phyloP scores from a whole-genome alignment of 495 filamentous ascomycete genomes.

The Hypoxylon crocopeplum region DNA sequence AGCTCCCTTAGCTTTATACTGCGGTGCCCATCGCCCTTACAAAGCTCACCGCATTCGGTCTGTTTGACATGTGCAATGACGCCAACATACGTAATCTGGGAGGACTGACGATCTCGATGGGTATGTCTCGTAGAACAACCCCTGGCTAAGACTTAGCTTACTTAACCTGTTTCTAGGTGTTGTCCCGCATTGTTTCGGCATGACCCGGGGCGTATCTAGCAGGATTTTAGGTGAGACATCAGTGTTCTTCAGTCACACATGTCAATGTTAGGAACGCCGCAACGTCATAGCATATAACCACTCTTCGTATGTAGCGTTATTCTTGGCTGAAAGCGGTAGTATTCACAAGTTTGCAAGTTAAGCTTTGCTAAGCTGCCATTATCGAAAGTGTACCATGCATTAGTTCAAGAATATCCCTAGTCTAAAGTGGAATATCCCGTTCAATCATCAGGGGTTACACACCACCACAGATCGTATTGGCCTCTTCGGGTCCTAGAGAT shows the following conservation, averaged over 20 bases:
- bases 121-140: neutral
- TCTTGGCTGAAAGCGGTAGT: too few species aligned
- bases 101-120: slow-evolving; percentile 23
- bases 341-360: neutral
- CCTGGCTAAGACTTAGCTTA: neutral
- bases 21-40: too few species aligned
- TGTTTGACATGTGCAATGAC: slow-evolving; percentile 26
- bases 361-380: too few species aligned
- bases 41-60: slow-evolving; percentile 30
- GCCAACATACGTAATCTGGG: slow-evolving; percentile 29
- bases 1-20: neutral
- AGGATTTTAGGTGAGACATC: neutral
- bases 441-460: too few species aligned
- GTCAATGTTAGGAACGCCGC: neutral
- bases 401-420: too few species aligned
- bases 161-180: neutral
- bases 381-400: too few species aligned
- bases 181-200: too few species aligned
- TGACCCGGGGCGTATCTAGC: too few species aligned
- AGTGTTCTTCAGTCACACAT: neutral
- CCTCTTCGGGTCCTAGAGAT: too few species aligned
- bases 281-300: slow-evolving; percentile 1
- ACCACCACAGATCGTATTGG: too few species aligned
- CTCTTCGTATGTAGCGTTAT: neutral
- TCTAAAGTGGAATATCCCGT: too few species aligned